These are phyloP conservation scores for Vigna reflexopilosa DNA, from an alignment of 306 rosid species.

Conservation along the genomic window DNA sequence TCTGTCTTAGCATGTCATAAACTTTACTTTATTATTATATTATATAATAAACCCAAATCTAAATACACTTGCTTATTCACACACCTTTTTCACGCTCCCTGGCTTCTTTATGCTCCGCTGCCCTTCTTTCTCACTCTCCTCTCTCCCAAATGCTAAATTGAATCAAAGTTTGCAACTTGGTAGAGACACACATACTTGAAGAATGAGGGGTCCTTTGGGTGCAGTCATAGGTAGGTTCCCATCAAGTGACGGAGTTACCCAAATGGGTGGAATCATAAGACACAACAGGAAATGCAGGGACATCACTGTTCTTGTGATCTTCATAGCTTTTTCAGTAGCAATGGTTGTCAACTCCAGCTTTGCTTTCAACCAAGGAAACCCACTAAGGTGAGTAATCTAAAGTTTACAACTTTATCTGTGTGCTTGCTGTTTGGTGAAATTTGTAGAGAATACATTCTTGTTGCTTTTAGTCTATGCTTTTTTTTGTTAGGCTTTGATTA, in stretches of 20 bases:
- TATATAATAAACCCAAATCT: conserved; percentile 62
- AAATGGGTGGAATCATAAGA: conserved; percentile 79
- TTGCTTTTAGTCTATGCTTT: conserved; percentile 19
- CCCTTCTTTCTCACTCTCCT: background rate
- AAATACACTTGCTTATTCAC: conserved; percentile 47
- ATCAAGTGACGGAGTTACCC: conserved; percentile 88
- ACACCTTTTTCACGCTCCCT: conserved; percentile 39
- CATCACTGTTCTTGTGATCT: conserved; percentile 71
- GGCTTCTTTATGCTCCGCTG: conserved; percentile 14
- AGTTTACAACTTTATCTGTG: conserved; percentile 36
- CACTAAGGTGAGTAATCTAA: conserved; percentile 63
- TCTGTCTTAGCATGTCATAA: conserved; percentile 55
- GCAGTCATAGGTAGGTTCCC: conserved; percentile 92
- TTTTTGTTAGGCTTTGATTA: conserved; percentile 19
- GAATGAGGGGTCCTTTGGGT: conserved; percentile 96
- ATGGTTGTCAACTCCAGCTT: conserved; percentile 99
- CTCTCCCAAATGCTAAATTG: conserved; percentile 32
- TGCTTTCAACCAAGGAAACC: conserved; percentile 90
- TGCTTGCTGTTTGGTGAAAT: background rate
- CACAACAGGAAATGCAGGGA: conserved; percentile 91
- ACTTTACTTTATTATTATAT: background rate
- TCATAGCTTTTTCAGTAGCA: conserved; percentile 89
- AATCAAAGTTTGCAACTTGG: conserved; percentile 31
- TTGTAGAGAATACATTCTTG: conserved; percentile 12
- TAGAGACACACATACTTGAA: conserved; percentile 31